phyloP scores from a whole-genome alignment of 2,329 filamentous ascomycete genomes.

The Claviceps arundinis region DNA sequence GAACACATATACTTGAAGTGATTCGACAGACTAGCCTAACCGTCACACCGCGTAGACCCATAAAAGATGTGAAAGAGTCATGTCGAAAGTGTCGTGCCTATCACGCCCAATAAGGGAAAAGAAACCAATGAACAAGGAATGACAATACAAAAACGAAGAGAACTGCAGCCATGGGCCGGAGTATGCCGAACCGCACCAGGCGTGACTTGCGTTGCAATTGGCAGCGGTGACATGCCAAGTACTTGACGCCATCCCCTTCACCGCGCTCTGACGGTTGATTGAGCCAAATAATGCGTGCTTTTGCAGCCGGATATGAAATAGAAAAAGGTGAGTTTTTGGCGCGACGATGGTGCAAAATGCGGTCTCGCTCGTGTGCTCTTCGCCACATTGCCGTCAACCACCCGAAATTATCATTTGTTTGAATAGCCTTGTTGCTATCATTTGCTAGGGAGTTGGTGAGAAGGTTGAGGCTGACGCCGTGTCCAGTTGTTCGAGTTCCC shows the following conservation, averaged over 20 bases:
- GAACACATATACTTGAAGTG: neutral
- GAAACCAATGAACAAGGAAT: neutral
- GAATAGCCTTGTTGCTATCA: neutral
- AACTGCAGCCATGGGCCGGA: conserved; percentile 3
- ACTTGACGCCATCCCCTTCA: conserved; percentile 9
- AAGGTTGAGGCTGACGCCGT: conserved; percentile 13
- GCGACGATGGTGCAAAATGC: neutral
- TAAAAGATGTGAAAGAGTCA: neutral
- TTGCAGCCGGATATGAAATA: neutral
- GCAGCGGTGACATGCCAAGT: conserved; percentile 7
- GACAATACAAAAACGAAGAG: conserved; percentile 1
- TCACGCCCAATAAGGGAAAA: neutral
- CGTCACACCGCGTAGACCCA: conserved; percentile 1
- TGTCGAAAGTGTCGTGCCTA: neutral
- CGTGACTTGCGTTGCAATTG: conserved; percentile 6
- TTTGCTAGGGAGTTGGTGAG: neutral
- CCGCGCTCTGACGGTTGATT: neutral
- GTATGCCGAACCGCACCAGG: conserved; percentile 6
- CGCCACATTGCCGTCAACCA: neutral
- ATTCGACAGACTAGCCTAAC: neutral
- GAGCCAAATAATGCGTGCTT: neutral
- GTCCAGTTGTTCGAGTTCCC: conserved; percentile 29
- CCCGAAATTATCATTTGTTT: neutral
- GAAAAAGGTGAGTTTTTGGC: neutral
- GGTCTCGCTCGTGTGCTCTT: neutral